Base-by-base conservation (phyloP, 192 early-diverging fungal genomes). In the Podochytrium sp. region DNA sequence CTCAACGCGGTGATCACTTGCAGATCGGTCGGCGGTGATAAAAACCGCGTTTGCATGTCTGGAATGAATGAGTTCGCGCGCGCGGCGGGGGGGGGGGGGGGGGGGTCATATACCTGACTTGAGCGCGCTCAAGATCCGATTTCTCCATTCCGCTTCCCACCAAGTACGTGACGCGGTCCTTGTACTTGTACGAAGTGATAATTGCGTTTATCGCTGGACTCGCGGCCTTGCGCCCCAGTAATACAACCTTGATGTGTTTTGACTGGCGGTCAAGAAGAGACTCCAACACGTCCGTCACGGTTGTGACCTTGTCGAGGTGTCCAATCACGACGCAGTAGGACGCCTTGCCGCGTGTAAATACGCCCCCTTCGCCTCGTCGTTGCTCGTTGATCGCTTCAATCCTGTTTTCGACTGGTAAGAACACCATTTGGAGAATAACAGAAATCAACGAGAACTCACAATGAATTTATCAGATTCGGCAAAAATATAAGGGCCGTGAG, bases 401-500 rank as follows among this genome's bases (percentile, higher is more conserved):
- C 79, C 79, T 68, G 70, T 29, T 75, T 76, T 2, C 75, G 60
- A 7, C 33, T n/a, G 23, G 63, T 72, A 20, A 58, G 41, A 27
- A 60, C 43, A 20, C 35, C 38, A 12, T 79, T 33, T 2, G 83
- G 2, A 75, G 43, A 12, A 77, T 14, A 10, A 66, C 39, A n/a
- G 56, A 30, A 27, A 78, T 71, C 25, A 92, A 53, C 33, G 82
- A 80, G n/a, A n/a, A n/a, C n/a, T n/a, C n/a, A n/a, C n/a, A n/a
- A n/a, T n/a, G n/a, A n/a, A n/a, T n/a, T n/a, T n/a, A n/a, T n/a
- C n/a, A n/a, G n/a, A n/a, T n/a, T n/a, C 3, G 91, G 91, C 0
- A 92, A 64, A 25, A 90, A 64, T 3, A 83, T 81, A 23, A 92
- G 73, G 29, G 90, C 74, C 2, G 84, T 77, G n/a, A 90, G 71